A percentile compares a stretch with the other conserved stretches of the same genome.
phyloP scores from a whole-genome alignment of 306 rosid genomes.

The Comarum palustre region DNA sequence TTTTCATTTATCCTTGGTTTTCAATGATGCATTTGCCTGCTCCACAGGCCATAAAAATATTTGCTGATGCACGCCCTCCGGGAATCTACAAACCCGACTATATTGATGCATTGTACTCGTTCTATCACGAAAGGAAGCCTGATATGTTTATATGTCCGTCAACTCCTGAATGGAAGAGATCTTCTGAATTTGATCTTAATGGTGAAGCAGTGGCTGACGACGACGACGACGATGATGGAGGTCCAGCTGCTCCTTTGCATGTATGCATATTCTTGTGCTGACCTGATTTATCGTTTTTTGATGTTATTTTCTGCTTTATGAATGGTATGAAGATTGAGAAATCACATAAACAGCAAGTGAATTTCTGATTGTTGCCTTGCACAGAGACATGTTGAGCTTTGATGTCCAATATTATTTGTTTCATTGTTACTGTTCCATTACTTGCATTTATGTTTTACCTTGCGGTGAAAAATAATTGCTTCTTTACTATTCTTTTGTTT shows the following conservation, averaged over 20 bases:
- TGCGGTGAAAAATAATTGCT: background rate
- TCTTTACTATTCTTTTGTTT: background rate
- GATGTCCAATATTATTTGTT: background rate
- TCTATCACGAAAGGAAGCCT: constrained; percentile 89
- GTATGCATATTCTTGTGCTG: constrained; percentile 49
- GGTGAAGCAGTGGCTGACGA: constrained; percentile 95
- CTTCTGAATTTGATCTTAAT: constrained; percentile 93
- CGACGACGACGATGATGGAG: constrained; percentile 83
- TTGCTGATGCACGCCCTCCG: constrained; percentile 93
- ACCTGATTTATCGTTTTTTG: constrained; percentile 8
- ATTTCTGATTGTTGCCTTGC: background rate
- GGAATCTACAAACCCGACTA: constrained; percentile 98
- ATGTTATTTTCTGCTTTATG: constrained; percentile 19
- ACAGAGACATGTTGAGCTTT: background rate
- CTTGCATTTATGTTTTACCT: background rate
- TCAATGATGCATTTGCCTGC: constrained; percentile 22
- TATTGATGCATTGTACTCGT: constrained; percentile 72
- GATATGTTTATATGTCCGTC: constrained; percentile 80
- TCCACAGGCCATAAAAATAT: constrained; percentile 66
- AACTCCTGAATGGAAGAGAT: constrained; percentile 98
- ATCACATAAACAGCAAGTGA: background rate
- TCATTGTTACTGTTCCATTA: background rate
- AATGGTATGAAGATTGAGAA: constrained; percentile 13
- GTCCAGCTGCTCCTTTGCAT: constrained; percentile 58
- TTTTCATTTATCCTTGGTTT: constrained; percentile 8